Evolutionary conservation across 257 asterid species (phyloP).

Genomic region (Capsicum chinense): DNA sequence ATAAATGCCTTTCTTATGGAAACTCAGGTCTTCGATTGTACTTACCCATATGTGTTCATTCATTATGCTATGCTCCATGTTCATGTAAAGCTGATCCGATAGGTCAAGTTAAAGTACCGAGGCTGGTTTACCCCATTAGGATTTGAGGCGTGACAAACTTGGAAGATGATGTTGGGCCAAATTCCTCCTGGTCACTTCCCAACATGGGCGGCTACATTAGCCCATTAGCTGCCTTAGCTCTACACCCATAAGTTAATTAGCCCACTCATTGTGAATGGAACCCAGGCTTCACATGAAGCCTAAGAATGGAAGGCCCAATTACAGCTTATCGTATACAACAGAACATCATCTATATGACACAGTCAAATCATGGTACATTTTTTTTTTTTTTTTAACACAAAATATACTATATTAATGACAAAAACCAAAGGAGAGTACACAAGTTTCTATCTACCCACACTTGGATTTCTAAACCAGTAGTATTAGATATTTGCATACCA

Average conservation of each 20-base stretch:
- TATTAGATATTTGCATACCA: conserved; percentile 21
- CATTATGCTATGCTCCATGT: no score
- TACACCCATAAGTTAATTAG: not conserved
- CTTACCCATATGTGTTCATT: no score
- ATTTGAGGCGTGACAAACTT: no score
- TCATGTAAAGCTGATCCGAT: no score
- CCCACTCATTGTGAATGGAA: not conserved
- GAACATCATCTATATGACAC: no score
- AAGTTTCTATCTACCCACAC: not conserved
- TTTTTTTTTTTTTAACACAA: no score
- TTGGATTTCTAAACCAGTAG: not conserved
- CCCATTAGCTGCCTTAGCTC: not conserved
- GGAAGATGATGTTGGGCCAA: not conserved
- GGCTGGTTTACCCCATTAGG: no score
- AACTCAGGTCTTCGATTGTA: no score
- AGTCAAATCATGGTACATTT: no score
- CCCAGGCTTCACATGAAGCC: not conserved
- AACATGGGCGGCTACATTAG: not conserved
- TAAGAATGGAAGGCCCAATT: not conserved
- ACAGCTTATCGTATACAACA: not conserved
- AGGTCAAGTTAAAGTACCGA: no score
- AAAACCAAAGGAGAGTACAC: not conserved
- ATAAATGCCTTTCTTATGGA: no score
- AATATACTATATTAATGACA: not conserved
- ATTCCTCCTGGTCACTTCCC: not conserved